Percentiles rank a stretch among this genome's conserved stretches.
Conservation (phyloP, 2,329 filamentous ascomycete species). For the Alternaria viburni region DNA sequence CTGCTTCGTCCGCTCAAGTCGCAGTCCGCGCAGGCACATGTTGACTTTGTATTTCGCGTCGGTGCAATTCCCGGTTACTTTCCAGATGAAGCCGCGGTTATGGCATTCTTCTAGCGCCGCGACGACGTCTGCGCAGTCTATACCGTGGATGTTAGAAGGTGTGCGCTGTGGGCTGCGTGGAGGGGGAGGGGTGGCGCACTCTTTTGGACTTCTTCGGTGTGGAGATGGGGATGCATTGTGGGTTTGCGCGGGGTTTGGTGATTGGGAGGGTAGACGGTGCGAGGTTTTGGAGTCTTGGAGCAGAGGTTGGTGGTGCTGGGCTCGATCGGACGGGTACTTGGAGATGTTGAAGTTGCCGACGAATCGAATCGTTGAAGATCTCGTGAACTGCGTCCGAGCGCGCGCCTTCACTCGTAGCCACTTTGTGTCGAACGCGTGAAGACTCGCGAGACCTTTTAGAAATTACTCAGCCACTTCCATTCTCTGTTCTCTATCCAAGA, state of each 20-base stretch:
- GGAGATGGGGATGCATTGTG: constrained; percentile 93
- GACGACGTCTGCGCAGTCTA: constrained; percentile 96
- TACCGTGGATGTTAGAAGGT: constrained; percentile 14
- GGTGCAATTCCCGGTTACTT: constrained; percentile 89
- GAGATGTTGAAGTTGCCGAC: constrained; percentile 14
- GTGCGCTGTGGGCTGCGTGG: not conserved
- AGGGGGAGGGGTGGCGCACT: constrained; percentile 61
- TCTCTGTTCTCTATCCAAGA: not conserved
- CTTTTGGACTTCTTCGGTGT: constrained; percentile 82
- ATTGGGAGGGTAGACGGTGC: not conserved
- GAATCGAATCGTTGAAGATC: constrained; percentile 29
- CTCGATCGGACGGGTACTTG: not conserved
- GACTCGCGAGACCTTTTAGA: not conserved
- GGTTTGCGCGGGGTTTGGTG: constrained; percentile 34
- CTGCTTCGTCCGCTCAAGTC: constrained; percentile 75
- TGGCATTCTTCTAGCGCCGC: constrained; percentile 94
- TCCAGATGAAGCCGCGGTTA: constrained; percentile 88
- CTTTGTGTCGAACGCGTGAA: not conserved
- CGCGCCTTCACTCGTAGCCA: constrained; percentile 13
- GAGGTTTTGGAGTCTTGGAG: not conserved
- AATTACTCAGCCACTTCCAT: not conserved
- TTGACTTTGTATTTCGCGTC: constrained; percentile 83
- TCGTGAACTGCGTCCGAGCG: constrained; percentile 36
- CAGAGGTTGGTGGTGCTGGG: not conserved
- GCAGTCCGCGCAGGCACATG: constrained; percentile 80